A percentile compares a stretch with the other conserved stretches of the same genome.
phyloP scores from a whole-genome alignment of 176 grass and related monocot genomes.

The Cenchrus fungigraminus region DNA sequence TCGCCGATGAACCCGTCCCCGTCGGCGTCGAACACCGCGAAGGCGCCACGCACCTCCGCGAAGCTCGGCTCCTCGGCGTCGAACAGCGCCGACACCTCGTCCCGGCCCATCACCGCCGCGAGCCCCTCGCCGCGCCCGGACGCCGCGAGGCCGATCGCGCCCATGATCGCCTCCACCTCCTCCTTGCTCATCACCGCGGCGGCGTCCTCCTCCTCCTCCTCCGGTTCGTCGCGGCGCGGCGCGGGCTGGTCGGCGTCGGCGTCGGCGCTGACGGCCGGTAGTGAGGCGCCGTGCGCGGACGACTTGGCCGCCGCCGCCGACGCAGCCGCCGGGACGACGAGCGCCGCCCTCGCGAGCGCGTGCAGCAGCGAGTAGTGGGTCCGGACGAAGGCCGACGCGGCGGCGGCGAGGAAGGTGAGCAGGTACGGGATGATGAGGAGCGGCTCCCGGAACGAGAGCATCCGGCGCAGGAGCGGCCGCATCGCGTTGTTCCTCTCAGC shows the following conservation, averaged over 20 bases:
- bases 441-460: conserved; percentile 64
- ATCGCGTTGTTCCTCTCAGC: not conserved
- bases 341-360: conserved; percentile 35
- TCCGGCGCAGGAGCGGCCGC: conserved; percentile 43
- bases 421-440: conserved; percentile 45
- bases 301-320: not conserved
- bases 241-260: too few relatives aligned
- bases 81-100: conserved; percentile 56
- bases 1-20: conserved; percentile 76
- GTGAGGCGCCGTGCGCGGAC: not conserved
- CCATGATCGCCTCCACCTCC: conserved; percentile 61
- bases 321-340: not conserved
- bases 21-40: conserved; percentile 74
- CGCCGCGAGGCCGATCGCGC: conserved; percentile 22
- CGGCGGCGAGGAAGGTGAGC: conserved; percentile 33
- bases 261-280: too few relatives aligned
- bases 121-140: conserved; percentile 22
- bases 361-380: conserved; percentile 47
- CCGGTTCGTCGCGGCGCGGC: not conserved
- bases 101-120: conserved; percentile 22
- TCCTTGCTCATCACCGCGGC: conserved; percentile 27
- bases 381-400: conserved; percentile 3
- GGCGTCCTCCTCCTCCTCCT: not conserved
- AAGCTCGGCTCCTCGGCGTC: conserved; percentile 83
- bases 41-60: conserved; percentile 64